phyloP scores from a whole-genome alignment of 2,329 filamentous ascomycete species.

The Cladosporium sp. region DNA sequence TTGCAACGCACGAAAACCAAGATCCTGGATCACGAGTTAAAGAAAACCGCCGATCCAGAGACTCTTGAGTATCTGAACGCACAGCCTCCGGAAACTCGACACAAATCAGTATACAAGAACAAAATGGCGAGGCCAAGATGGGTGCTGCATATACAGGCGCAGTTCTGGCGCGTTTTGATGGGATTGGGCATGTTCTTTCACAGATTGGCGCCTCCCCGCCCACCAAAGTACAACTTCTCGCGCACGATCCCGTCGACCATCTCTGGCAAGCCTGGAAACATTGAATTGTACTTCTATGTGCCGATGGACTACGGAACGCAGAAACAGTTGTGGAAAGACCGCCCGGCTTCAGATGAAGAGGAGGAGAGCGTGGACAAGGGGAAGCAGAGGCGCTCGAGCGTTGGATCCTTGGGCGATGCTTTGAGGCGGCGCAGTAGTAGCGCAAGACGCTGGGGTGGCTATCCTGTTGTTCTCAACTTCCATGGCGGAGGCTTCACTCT shows the following conservation, averaged over 20 bases:
- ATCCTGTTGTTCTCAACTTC: slow-evolving; percentile 58
- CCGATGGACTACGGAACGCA: slow-evolving; percentile 47
- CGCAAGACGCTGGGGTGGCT: slow-evolving; percentile 38
- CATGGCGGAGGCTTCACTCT: slow-evolving; percentile 61
- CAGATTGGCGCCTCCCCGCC: slow-evolving; percentile 55
- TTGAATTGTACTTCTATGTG: slow-evolving; percentile 58
- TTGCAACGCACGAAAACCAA: slow-evolving; percentile 6
- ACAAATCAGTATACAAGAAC: slow-evolving; percentile 9
- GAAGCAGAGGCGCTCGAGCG: slow-evolving; percentile 21
- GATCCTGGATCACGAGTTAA: slow-evolving; percentile 4
- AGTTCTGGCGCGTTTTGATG: slow-evolving; percentile 64
- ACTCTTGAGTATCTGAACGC: background rate
- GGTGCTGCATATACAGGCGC: slow-evolving; percentile 59
- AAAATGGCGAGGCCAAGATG: slow-evolving; percentile 44
- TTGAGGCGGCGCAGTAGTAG: slow-evolving; percentile 24
- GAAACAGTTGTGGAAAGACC: slow-evolving; percentile 31
- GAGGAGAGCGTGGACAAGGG: slow-evolving; percentile 14
- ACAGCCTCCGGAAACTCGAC: slow-evolving; percentile 4
- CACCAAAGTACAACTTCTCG: slow-evolving; percentile 57
- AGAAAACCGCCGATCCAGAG: slow-evolving; percentile 6
- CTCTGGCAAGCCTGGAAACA: slow-evolving; percentile 40
- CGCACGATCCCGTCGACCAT: slow-evolving; percentile 50
- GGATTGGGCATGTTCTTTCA: slow-evolving; percentile 65
- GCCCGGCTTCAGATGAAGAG: slow-evolving; percentile 14
- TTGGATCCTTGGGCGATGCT: slow-evolving; percentile 19